Base-by-base conservation (phyloP, 257 asterid genomes). In the Hygrophila difformis region DNA sequence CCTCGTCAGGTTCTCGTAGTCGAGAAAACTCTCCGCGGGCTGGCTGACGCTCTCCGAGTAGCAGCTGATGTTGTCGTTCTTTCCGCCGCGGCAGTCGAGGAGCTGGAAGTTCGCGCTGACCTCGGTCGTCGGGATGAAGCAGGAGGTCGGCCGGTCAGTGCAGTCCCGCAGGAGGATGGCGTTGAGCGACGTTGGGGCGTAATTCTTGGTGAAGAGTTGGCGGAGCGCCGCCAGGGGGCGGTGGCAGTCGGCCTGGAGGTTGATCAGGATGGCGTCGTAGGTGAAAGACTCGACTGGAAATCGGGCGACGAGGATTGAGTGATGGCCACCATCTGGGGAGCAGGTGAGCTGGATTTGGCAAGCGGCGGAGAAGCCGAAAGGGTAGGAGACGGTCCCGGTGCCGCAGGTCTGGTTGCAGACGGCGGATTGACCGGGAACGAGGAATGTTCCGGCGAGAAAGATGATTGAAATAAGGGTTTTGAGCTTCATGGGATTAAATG, bases 281-380 rank as follows among this genome's bases (percentile, higher is more conserved):
- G 43, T 53, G 18, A 79, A 16, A 1, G 58, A 35, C 3, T 59
- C 71, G 18, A 79, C 29, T 0, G 70, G 75, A 44, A 76, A 68
- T 0, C 56, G 61, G 5, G 60, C 51, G 17, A 59, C 56, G 48
- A n/a, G 18, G 55, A 73, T 63, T 2, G 73, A n/a, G n/a, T n/a
- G n/a, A n/a, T n/a, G n/a, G n/a, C n/a, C n/a, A n/a, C n/a, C n/a
- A n/a, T n/a, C n/a, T n/a, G n/a, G n/a, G 29, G 71, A 59, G 60
- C 91, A 79, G 42, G 65, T 73, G 1, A 79, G 48, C n/a, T 31
- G 77, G 70, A 79, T 73, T 48, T 62, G 31, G 54, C 91, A 79
- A 44, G 64, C 71, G 13, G 64, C 1, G 2, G 91, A 76, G 57
- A 76, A 76, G 28, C 91, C 91, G 43, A 79, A 79, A 0, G 85